Evolutionary conservation across 371 early-diverging fungal species (phyloP), one percentile per base, ranked within the genome.

Genomic region (Choanephora cucurbitarum): DNA sequence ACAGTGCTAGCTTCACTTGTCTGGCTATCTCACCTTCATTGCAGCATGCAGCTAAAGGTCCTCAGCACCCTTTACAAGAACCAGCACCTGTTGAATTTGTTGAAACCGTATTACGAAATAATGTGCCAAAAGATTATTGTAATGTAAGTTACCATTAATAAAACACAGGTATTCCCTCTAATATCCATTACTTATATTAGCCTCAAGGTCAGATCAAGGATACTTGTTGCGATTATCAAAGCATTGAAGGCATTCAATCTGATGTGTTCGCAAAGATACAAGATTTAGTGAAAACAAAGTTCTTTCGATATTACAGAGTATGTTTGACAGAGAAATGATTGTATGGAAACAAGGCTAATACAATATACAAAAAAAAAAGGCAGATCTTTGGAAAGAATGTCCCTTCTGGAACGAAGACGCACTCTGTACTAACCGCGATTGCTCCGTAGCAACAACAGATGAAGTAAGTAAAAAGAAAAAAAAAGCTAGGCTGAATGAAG

Each of bases 251-350:
- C 13, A 74, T 92, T 44, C 94, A 92, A 67, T 66, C 72, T 15
- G 80, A 82, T n/a, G 77, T 93, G 37, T 74, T 81, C 33, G 69
- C 72, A 14, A 72, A 77, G 56, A 71, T 97, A 23, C 73, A 84
- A 49, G 75, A 87, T 37, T 81, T 97, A 11, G 86, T 95, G 13
- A 70, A 80, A 17, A 91, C 92, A 22, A 82, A 86, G 18, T 94
- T 93, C 71, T 97, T 96, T 71, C 77, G 92, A 50, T 92, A 93
- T 67, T 91, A 89, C 59, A 93, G 92, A 79, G 91, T 91, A 71
- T 51, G 42, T 10, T 0, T 37, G 0, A n/a, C n/a, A n/a, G 19
- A 44, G 28, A 28, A 7, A 28, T 28, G 28, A 28, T n/a, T n/a
- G n/a, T n/a, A n/a, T n/a, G n/a, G n/a, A n/a, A n/a, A n/a, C n/a